Evolutionary conservation across 345 rosid genomes (phyloP).

Genomic region (Salix arbutifolia): DNA sequence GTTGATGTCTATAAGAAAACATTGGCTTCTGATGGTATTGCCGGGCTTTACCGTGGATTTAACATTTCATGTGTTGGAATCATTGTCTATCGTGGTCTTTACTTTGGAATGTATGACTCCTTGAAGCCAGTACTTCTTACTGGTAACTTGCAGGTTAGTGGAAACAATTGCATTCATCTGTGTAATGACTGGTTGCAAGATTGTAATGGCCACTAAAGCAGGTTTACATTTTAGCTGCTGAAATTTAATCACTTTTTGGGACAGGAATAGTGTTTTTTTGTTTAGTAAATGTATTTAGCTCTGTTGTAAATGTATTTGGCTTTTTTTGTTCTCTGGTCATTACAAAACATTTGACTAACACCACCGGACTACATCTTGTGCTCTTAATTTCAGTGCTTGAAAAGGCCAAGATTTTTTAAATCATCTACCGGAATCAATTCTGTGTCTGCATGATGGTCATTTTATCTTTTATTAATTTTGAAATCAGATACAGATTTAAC

Average conservation of each 20-base stretch:
- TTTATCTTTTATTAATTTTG: background rate
- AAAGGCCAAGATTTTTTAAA: background rate
- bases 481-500: background rate
- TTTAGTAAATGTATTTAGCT: background rate
- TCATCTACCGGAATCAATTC: background rate
- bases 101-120: conserved; percentile 31
- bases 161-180: background rate
- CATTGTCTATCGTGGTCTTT: conserved; percentile 35
- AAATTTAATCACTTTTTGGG: background rate
- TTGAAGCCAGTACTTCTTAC: conserved; percentile 27
- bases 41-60: conserved; percentile 32
- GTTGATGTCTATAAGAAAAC: conserved; percentile 33
- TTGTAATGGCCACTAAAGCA: background rate
- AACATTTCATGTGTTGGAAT: conserved; percentile 33
- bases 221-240: background rate
- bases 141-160: conserved; percentile 24
- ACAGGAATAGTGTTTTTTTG: background rate
- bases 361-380: background rate
- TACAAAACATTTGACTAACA: background rate
- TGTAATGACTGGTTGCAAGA: background rate
- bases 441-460: background rate
- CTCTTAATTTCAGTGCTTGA: background rate
- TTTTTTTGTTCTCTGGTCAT: background rate
- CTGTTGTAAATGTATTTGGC: no score
- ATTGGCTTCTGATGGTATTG: conserved; percentile 30